Evolutionary conservation across 169 alveolate genomes (phyloP).

Genomic region (Amoebophrya sp.): DNA sequence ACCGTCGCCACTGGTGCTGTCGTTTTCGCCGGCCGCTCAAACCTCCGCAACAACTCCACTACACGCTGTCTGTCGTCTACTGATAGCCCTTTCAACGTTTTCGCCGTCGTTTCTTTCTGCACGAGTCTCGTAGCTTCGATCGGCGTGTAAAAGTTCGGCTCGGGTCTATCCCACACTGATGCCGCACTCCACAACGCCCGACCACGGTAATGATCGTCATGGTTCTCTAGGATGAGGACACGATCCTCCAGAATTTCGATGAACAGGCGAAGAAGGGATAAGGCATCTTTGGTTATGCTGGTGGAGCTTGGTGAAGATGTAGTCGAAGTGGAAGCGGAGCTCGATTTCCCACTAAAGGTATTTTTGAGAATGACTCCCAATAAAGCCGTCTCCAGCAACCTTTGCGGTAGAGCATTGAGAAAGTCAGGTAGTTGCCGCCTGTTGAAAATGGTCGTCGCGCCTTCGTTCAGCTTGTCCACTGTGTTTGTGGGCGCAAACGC

Average conservation of each 20-base stretch:
- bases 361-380: background rate
- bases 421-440: background rate
- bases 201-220: background rate
- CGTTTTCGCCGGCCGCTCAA: too few species aligned
- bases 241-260: background rate
- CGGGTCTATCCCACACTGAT: background rate
- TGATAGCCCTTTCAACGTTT: too few species aligned
- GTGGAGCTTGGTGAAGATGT: background rate
- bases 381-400: background rate
- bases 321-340: background rate
- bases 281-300: background rate
- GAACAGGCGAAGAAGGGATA: background rate
- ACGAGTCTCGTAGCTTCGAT: background rate
- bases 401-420: background rate
- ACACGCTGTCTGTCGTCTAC: too few species aligned
- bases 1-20: too few species aligned
- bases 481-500: constrained; percentile 5
- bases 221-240: background rate
- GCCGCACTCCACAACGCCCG: background rate
- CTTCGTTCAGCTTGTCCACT: background rate
- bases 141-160: background rate
- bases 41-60: too few species aligned
- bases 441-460: background rate
- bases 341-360: background rate
- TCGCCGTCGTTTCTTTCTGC: too few species aligned